A percentile compares a stretch with the other conserved stretches of the same genome.
These are phyloP conservation scores for Orbilia brochopaga DNA, from an alignment of 2,329 filamentous ascomycete genomes.

Conservation along the genomic window DNA sequence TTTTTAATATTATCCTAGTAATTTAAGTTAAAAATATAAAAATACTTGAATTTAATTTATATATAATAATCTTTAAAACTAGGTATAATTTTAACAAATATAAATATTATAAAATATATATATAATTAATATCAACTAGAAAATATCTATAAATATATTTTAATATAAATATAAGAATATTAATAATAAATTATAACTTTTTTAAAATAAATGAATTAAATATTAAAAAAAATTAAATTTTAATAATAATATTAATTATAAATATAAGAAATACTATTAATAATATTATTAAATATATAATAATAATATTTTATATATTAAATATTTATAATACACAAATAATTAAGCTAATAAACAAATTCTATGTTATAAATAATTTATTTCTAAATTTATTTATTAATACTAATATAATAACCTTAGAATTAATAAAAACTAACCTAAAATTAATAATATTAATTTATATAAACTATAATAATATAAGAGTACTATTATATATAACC, in stretches of 20 bases:
- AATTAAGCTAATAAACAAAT: no score
- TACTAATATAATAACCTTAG: conserved; percentile 3
- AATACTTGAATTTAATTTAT: no score
- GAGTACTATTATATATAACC: not conserved
- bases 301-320: not conserved
- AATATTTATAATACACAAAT: conserved; percentile 8
- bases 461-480: not conserved
- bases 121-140: not conserved
- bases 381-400: not conserved
- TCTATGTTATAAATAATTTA: no score
- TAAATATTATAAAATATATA: not conserved
- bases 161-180: not conserved
- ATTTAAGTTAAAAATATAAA: no score
- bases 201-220: not conserved
- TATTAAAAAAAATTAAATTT: not conserved
- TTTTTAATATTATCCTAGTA: no score
- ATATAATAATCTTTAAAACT: no score
- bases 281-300: not conserved
- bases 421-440: not conserved
- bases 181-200: conserved; percentile 2
- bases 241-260: conserved; percentile 1
- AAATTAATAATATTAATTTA: not conserved
- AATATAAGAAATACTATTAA: not conserved
- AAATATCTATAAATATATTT: not conserved
- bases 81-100: no score